Conservation (phyloP, 2,329 filamentous ascomycete species). For the Alternaria angustiovoidea region DNA sequence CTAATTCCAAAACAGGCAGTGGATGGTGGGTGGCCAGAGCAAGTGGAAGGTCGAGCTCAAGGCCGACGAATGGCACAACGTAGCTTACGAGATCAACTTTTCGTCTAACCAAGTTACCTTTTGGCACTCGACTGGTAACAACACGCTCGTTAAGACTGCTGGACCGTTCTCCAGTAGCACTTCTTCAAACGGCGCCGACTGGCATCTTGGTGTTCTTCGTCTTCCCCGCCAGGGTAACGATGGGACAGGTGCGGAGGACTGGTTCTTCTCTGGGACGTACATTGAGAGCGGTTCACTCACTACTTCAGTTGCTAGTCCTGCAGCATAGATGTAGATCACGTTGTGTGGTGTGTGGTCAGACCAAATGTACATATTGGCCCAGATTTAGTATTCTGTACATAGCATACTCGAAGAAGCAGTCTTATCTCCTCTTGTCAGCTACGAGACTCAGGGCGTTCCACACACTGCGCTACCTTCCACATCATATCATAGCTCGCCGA, state of each 20-base stretch:
- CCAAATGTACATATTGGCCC: background rate
- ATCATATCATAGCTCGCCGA: no score
- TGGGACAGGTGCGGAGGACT: slow-evolving; percentile 66
- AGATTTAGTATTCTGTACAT: background rate
- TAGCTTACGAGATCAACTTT: slow-evolving; percentile 79
- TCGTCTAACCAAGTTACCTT: slow-evolving; percentile 67
- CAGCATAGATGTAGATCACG: background rate
- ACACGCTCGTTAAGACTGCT: slow-evolving; percentile 65
- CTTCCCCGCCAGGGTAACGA: slow-evolving; percentile 65
- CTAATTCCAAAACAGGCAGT: slow-evolving; percentile 53
- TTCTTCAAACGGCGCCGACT: slow-evolving; percentile 73
- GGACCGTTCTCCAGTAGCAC: slow-evolving; percentile 67
- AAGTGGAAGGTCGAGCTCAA: slow-evolving; percentile 70
- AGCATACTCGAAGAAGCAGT: background rate
- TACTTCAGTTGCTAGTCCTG: slow-evolving; percentile 42
- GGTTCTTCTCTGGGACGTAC: slow-evolving; percentile 76
- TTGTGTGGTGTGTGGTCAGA: background rate
- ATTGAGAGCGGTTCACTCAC: slow-evolving; percentile 66
- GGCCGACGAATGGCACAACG: slow-evolving; percentile 75
- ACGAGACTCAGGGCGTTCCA: background rate
- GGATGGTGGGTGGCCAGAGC: slow-evolving; percentile 67
- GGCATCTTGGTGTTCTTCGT: slow-evolving; percentile 75
- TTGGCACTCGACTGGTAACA: slow-evolving; percentile 72
- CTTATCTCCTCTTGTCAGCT: background rate
- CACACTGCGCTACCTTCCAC: background rate